Evolutionary conservation across 2,329 filamentous ascomycete genomes (phyloP).

Genomic region (Diaporthe aspalathi): DNA sequence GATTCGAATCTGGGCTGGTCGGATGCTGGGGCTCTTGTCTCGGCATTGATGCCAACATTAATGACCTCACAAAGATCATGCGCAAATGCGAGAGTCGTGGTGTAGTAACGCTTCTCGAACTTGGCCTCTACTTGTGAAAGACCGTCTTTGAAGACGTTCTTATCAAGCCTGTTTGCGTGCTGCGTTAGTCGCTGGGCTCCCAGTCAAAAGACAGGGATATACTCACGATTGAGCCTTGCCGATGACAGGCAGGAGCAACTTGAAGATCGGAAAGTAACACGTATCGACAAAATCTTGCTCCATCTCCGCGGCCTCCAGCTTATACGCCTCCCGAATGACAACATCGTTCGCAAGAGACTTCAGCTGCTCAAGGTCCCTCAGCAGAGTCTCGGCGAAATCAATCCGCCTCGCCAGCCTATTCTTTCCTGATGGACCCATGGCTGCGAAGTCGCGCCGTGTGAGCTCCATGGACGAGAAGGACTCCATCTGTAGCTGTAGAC

Average conservation of each 20-base stretch:
- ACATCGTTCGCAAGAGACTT: constrained; percentile 76
- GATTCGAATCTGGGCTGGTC: constrained; percentile 47
- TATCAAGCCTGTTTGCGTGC: constrained; percentile 67
- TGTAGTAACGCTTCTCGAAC: constrained; percentile 68
- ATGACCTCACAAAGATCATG: constrained; percentile 68
- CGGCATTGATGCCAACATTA: constrained; percentile 61
- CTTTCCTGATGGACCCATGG: constrained; percentile 88
- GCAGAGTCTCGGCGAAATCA: constrained; percentile 83
- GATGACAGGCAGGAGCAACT: constrained; percentile 80
- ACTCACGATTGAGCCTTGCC: constrained; percentile 86
- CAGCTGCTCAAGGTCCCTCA: constrained; percentile 82
- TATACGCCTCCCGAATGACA: constrained; percentile 80
- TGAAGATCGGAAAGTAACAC: constrained; percentile 90
- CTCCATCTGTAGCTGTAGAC: constrained; percentile 93
- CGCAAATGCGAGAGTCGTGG: constrained; percentile 67
- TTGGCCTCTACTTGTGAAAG: constrained; percentile 62
- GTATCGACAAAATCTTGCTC: constrained; percentile 85
- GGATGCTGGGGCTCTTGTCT: constrained; percentile 47
- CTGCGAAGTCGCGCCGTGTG: constrained; percentile 92
- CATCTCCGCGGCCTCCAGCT: constrained; percentile 80
- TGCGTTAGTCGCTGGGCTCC: constrained; percentile 50
- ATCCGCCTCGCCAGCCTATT: constrained; percentile 83
- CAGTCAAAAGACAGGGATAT: constrained; percentile 11
- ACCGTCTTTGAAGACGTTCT: constrained; percentile 66
- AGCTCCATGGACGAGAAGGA: constrained; percentile 98